Evolutionary conservation across 257 asterid genomes (phyloP).

Genomic region (Solanum verrucosum): DNA sequence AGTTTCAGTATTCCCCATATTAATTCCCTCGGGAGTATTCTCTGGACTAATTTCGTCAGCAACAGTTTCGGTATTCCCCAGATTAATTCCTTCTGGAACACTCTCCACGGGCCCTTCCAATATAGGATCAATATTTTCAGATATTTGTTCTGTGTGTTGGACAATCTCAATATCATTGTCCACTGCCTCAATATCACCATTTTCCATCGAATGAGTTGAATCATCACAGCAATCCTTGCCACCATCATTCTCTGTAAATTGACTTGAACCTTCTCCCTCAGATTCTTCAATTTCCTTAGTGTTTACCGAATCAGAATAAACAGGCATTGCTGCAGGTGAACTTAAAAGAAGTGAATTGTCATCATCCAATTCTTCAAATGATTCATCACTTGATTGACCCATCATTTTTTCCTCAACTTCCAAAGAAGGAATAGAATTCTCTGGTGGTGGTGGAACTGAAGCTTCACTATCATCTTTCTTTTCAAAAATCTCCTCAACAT

Average conservation of each 20-base stretch:
- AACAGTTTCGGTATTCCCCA: slow-evolving; percentile 2
- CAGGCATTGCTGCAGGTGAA: background rate
- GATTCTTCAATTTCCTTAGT: background rate
- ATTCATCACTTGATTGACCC: background rate
- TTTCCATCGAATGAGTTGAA: background rate
- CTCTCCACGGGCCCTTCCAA: background rate
- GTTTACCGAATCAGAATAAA: background rate
- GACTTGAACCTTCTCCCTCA: background rate
- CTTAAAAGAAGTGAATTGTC: background rate
- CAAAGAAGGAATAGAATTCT: background rate
- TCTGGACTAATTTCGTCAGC: background rate
- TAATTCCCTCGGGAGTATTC: background rate
- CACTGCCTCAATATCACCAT: slow-evolving; percentile 3
- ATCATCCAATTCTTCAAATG: background rate
- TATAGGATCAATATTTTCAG: background rate
- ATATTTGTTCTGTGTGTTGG: background rate
- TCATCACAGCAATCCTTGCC: background rate
- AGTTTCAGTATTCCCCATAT: slow-evolving; percentile 3
- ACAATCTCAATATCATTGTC: slow-evolving; percentile 2
- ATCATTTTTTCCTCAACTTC: slow-evolving; percentile 6
- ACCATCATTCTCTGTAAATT: background rate
- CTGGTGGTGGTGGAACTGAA: background rate
- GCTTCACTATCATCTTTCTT: slow-evolving; percentile 10
- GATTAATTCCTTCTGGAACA: background rate
- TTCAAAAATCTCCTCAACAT: background rate